A percentile compares a stretch with the other conserved stretches of the same genome.
Conservation (phyloP, 1,139 yeast species). For the Yamadazyma aaseri region DNA sequence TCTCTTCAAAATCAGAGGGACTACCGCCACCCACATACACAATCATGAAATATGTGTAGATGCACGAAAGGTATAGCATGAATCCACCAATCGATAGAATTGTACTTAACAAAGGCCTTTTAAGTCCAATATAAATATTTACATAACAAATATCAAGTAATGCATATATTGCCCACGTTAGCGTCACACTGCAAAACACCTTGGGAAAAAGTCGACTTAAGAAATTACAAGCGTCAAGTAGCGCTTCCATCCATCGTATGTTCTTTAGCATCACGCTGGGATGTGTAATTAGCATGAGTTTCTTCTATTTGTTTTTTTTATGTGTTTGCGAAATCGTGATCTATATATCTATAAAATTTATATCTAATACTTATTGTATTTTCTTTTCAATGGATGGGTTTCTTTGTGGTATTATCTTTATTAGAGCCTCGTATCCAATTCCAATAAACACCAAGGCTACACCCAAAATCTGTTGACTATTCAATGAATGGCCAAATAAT, state of each 20-base stretch:
- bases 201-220: slow-evolving; percentile 60
- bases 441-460: slow-evolving; percentile 81
- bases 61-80: slow-evolving; percentile 23
- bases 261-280: slow-evolving; percentile 21
- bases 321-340: slow-evolving; percentile 1
- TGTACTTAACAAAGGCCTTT: slow-evolving; percentile 13
- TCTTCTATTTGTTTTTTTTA: background rate
- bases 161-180: slow-evolving; percentile 61
- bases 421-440: slow-evolving; percentile 30
- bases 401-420: slow-evolving; percentile 1
- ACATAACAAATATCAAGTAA: slow-evolving; percentile 22
- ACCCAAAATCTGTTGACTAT: slow-evolving; percentile 71
- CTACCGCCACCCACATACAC: slow-evolving; percentile 66
- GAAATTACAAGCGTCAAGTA: slow-evolving; percentile 41
- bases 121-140: slow-evolving; percentile 15
- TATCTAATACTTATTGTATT: background rate
- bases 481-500: slow-evolving; percentile 75
- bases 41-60: slow-evolving; percentile 52
- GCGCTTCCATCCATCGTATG: slow-evolving; percentile 14
- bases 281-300: slow-evolving; percentile 22
- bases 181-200: slow-evolving; percentile 46
- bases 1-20: slow-evolving; percentile 41
- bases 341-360: background rate
- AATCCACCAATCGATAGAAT: slow-evolving; percentile 17
- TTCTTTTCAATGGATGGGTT: no score